phyloP scores from a whole-genome alignment of 495 filamentous ascomycete genomes.

The Staphylotrichum tortipilum region DNA sequence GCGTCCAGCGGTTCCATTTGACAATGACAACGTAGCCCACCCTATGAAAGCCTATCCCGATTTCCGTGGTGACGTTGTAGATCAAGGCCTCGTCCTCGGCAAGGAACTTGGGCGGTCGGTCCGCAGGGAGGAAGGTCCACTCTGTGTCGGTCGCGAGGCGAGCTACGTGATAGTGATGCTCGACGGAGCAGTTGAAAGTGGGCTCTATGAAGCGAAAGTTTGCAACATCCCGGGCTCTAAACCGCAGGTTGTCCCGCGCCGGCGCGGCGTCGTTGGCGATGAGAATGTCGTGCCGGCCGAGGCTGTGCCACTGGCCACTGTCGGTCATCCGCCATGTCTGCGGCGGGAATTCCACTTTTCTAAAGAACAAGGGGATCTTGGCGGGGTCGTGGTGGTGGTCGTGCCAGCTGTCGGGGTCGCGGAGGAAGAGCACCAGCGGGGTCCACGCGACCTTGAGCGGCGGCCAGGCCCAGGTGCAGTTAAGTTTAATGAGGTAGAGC shows the following conservation, averaged over 20 bases:
- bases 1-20: background rate
- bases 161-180: too few species aligned
- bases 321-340: background rate
- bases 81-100: too few species aligned
- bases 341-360: background rate
- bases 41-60: background rate
- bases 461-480: background rate
- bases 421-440: background rate
- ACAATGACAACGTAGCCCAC: background rate
- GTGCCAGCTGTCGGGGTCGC: background rate
- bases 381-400: background rate
- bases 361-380: background rate
- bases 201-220: too few species aligned
- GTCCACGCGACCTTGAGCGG: background rate
- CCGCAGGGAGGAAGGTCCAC: too few species aligned
- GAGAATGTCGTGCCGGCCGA: background rate
- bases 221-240: too few species aligned
- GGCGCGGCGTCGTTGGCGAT: background rate
- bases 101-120: too few species aligned
- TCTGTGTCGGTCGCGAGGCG: too few species aligned
- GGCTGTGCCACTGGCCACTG: background rate
- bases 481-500: background rate
- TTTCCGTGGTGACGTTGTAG: background rate
- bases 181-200: too few species aligned
- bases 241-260: background rate